Base-by-base conservation (phyloP, 2,329 filamentous ascomycete species). In the Simplicillium aogashimaense region DNA sequence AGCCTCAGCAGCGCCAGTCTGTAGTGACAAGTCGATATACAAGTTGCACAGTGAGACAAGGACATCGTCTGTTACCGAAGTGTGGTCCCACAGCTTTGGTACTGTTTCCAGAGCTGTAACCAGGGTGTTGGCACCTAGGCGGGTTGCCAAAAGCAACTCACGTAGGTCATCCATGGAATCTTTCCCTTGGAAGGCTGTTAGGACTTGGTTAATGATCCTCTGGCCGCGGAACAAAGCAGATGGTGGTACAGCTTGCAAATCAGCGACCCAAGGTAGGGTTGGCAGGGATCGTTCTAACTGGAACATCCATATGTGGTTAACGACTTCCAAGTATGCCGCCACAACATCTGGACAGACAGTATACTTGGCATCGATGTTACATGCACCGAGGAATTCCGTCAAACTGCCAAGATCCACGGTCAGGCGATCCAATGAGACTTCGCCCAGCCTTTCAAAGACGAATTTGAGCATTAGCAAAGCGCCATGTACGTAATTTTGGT, bases 401-500 rank as follows among this genome's bases (percentile, higher is more conserved):
- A 38, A 30, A n/a, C n/a, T 17, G 11, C 17, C n/a, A n/a, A 29
- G 51, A 66, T 57, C 59, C 72, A 69, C 60, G 17, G 55, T 54
- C 7, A 70, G 53, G 15, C 60, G 56, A 17, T 66, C 64, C 0
- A 57, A 56, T 45, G 67, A 62, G 9, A 76, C 63, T 35, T 72
- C 66, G 3, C 55, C 46, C 12, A 76, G 63, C 29, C 74, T 67
- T 45, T 78, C 73, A 25, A 81, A 52, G 2, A 79, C 59, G 46
- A 73, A 76, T 41, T 72, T 75, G 8, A 75, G 54, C 0, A 74
- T 67, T 38, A 82, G 50, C 1, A 83, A 61, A 3, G 68, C 60
- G 2, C 80, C 80, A 46, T 84, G 80, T 1, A 76, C 53, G 25
- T 63, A 58, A 45, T 83, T 83, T 34, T 68, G 62, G 7, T 54